Evolutionary conservation across 805 yeast genomes (phyloP).

Genomic region (Suhomyces sp.): DNA sequence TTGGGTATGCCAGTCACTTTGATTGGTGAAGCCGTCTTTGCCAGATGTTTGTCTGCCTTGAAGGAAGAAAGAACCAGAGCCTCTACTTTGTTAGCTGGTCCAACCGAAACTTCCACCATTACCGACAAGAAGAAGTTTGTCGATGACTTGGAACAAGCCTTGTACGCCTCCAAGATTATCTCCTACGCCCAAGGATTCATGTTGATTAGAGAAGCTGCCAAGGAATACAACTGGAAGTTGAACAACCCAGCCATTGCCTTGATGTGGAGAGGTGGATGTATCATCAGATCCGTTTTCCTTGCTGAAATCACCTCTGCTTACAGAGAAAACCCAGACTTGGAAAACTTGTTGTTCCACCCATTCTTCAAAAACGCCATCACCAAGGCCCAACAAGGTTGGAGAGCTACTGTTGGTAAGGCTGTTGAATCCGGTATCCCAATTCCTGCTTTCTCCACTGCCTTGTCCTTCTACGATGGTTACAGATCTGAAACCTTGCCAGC

Average conservation of each 20-base stretch:
- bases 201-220: constrained; percentile 98
- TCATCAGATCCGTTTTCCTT: constrained; percentile 96
- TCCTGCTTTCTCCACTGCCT: constrained; percentile 96
- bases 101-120: constrained; percentile 60
- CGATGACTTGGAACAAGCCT: constrained; percentile 95
- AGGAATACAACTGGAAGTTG: constrained; percentile 93
- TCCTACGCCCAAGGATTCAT: constrained; percentile 99
- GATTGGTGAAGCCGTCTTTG: constrained; percentile 97
- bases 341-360: constrained; percentile 92
- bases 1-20: constrained; percentile 97
- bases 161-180: constrained; percentile 96
- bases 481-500: constrained; percentile 95
- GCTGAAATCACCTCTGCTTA: constrained; percentile 96
- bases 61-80: constrained; percentile 90
- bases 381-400: constrained; percentile 96
- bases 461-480: constrained; percentile 98
- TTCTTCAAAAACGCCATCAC: constrained; percentile 89
- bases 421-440: constrained; percentile 89
- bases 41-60: constrained; percentile 92
- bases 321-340: constrained; percentile 89
- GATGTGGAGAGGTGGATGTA: constrained; percentile 99
- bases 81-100: constrained; percentile 75
- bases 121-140: constrained; percentile 80
- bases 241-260: constrained; percentile 98
- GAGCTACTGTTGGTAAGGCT: constrained; percentile 78